Base-by-base conservation (phyloP, 306 rosid species). In the Fragaria ananassa region DNA sequence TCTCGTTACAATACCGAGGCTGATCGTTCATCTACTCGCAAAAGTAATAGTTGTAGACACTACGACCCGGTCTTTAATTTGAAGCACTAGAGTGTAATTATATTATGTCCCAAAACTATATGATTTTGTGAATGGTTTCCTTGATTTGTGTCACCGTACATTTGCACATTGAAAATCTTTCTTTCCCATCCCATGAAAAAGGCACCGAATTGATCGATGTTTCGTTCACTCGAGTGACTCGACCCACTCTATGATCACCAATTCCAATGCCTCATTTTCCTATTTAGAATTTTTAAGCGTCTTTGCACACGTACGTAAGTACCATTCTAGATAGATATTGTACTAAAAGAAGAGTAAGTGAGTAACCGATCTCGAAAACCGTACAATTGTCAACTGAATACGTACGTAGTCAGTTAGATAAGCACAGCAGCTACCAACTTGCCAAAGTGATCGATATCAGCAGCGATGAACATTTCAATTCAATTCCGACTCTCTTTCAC, bases 361-460 rank as follows among this genome's bases (percentile, higher is more conserved):
- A 34, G 66, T 18, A 64, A 35, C 46, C 25, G 6, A 35, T 64
- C 9, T 64, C 13, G n/a, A 64, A 64, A 17, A 17, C 69, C 46
- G 69, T 34, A 64, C 25, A 64, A 34, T 14, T 64, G 69, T 64
- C 69, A 64, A 35, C 69, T 64, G 46, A 23, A 64, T 35, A 64
- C 45, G 45, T 35, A 64, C 45, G 45, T 35, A 34, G 69, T 15
- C 9, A 64, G 45, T 34, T 17, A 34, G 69, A 64, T 64, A 35
- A 35, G 69, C 69, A 64, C 69, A 35, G 23, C 69, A 35, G 23
- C 69, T 3, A 64, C 69, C 69, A 64, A 64, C 25, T 35, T 35
- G 69, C 69, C 25, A 62, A 64, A 64, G 13, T 9, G 69, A 64
- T 64, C 14, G 45, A 63, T 17, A 34, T 6, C 41, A 5, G 7